phyloP scores from a whole-genome alignment of 164 flowering plant genomes.

The Magnolia sinica region DNA sequence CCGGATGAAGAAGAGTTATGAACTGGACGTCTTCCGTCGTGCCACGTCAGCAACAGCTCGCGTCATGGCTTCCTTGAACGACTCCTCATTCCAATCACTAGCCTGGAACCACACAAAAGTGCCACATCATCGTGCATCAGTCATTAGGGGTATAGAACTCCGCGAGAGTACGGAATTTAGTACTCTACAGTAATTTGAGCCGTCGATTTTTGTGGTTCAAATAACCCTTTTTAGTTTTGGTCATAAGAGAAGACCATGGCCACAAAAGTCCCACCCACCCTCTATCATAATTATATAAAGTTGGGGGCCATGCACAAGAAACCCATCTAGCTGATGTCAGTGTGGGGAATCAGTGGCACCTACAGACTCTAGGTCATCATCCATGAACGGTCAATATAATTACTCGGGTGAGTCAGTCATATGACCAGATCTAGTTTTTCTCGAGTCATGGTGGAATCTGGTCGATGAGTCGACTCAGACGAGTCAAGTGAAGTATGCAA shows the following conservation, averaged over 20 bases:
- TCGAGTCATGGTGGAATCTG: too few species aligned
- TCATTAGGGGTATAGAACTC: background rate
- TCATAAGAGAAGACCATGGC: background rate
- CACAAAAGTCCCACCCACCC: too few species aligned
- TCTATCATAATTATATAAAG: too few species aligned
- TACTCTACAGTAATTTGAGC: background rate
- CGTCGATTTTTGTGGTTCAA: background rate
- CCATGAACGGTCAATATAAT: too few species aligned
- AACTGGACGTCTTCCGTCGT: background rate
- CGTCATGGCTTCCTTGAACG: conserved; percentile 26
- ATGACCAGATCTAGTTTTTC: too few species aligned
- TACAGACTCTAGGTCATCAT: too few species aligned
- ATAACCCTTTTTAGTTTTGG: background rate
- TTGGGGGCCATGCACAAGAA: background rate
- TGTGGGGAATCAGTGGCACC: too few species aligned
- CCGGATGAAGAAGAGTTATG: background rate
- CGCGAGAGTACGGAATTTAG: background rate
- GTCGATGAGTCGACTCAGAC: too few species aligned
- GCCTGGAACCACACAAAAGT: conserved; percentile 11
- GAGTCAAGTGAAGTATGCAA: too few species aligned
- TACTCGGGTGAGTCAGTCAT: too few species aligned
- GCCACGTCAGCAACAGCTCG: conserved; percentile 14
- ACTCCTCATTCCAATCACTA: conserved; percentile 21
- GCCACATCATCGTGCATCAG: background rate
- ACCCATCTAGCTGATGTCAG: too few species aligned